Percentiles rank a stretch among this genome's conserved stretches.
Conservation (phyloP, 495 filamentous ascomycete species). For the Diplogelasinospora grovesii region DNA sequence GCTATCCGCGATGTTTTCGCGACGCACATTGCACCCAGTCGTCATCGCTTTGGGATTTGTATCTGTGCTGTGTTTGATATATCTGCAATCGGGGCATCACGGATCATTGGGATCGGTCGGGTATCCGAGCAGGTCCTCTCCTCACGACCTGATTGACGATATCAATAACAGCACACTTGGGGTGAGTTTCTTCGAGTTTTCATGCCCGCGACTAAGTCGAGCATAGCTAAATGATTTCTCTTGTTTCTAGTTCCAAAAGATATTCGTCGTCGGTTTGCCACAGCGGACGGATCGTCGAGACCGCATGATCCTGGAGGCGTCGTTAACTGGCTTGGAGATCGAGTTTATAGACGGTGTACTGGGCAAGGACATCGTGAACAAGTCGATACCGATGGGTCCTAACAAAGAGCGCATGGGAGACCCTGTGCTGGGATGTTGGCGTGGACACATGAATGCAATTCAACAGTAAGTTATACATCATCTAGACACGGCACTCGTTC, state of each 20-base stretch:
- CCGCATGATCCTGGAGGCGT: conserved; percentile 43
- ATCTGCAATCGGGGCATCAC: no score
- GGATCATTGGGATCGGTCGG: no score
- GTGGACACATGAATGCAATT: conserved; percentile 23
- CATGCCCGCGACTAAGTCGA: no score
- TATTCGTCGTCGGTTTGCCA: conserved; percentile 34
- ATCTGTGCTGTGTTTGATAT: no score
- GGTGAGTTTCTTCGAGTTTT: no score
- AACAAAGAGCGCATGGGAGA: conserved; percentile 9
- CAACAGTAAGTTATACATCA: conserved; percentile 16
- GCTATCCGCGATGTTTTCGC: no score
- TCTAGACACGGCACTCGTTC: conserved; percentile 1
- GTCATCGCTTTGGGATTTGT: no score
- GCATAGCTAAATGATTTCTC: not conserved
- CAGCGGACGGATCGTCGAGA: conserved; percentile 50
- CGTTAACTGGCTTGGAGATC: conserved; percentile 39
- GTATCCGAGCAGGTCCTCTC: no score
- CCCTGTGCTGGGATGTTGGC: conserved; percentile 17
- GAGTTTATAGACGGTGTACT: conserved; percentile 43
- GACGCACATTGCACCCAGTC: no score
- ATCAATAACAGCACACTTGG: no score
- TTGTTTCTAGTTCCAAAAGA: conserved; percentile 41
- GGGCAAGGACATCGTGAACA: conserved; percentile 30
- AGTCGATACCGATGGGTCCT: conserved; percentile 26
- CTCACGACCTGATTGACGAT: no score